Base-by-base conservation (phyloP, 768 basidiomycete genomes). In the Tylopilus felleus region DNA sequence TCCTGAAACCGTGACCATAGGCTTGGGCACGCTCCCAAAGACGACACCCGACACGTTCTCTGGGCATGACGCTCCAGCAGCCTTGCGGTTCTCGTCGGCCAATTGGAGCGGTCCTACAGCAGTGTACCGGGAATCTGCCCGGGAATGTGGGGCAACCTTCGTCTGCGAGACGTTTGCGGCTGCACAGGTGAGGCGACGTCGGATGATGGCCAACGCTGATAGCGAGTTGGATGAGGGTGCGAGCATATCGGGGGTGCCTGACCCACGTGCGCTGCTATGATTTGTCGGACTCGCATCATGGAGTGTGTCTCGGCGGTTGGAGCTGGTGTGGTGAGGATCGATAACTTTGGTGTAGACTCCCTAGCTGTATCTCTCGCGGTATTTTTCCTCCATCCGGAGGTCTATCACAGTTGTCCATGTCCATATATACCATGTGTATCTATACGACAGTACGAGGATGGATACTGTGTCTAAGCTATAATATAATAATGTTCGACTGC, bases 371-470 rank as follows among this genome's bases (percentile, higher is more conserved):
- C n/a, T n/a, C n/a, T n/a, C n/a, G n/a, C n/a, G n/a, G n/a, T n/a
- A n/a, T n/a, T n/a, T n/a, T n/a, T n/a, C n/a, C n/a, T n/a, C n/a
- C n/a, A n/a, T n/a, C n/a, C n/a, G n/a, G n/a, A n/a, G 36, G 36
- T 38, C 8, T 38, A n/a, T 38, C n/a, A 44, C 41, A 22, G 40
- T 49, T 49, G 21, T 40, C 8, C 47, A 53, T 56, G 39, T 62
- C 38, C 29, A 54, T 55, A 39, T n/a, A 47, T 62, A 55, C 36
- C 38, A 52, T 16, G 21, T 25, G 29, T 52, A 40, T 53, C 52
- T 23, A 47, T 49, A 57, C 29, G 23, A 56, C 31, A 51, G 25
- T 42, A 16, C 31, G 25, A 57, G 14, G 16, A 40, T 19, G 23
- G 28, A 48, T 36, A 21, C 14, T 1, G 4, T 14, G 36, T 4